Evolutionary conservation across 2,329 filamentous ascomycete genomes (phyloP).

Genomic region (Colletotrichum chrysophilum): DNA sequence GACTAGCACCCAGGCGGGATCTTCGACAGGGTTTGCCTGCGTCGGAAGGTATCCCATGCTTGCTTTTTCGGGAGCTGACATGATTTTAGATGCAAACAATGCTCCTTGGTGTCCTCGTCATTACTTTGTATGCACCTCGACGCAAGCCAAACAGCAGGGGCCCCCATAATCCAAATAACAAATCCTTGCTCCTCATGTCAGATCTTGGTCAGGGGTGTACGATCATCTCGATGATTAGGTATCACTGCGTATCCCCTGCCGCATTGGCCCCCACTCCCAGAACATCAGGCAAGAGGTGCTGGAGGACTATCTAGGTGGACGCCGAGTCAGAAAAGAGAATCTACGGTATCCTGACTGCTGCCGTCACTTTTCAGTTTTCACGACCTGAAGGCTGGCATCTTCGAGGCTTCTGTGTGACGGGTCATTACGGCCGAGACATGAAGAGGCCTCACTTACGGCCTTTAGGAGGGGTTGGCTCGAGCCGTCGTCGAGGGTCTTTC

Average conservation of each 20-base stretch:
- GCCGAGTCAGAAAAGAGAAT: background rate
- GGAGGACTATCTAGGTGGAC: background rate
- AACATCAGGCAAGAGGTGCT: background rate
- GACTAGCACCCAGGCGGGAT: background rate
- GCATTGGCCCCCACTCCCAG: background rate
- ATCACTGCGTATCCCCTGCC: background rate
- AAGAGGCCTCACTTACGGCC: conserved; percentile 5
- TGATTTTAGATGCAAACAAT: conserved; percentile 3
- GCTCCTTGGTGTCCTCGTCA: conserved; percentile 1
- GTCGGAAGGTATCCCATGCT: background rate
- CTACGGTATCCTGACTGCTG: background rate
- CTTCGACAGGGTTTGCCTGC: background rate
- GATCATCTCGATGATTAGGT: background rate
- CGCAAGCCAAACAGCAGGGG: background rate
- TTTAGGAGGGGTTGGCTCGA: background rate
- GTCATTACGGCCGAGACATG: conserved; percentile 6
- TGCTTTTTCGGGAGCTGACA: conserved; percentile 17
- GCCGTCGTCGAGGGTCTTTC: background rate
- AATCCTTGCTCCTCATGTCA: background rate
- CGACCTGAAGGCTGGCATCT: background rate
- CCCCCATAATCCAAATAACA: background rate
- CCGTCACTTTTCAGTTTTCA: background rate
- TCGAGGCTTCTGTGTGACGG: background rate
- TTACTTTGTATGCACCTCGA: background rate
- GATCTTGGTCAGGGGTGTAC: background rate